These are phyloP conservation scores for Tetraselmis chui DNA, from an alignment of 139 green algal genomes.

Conservation along the genomic window DNA sequence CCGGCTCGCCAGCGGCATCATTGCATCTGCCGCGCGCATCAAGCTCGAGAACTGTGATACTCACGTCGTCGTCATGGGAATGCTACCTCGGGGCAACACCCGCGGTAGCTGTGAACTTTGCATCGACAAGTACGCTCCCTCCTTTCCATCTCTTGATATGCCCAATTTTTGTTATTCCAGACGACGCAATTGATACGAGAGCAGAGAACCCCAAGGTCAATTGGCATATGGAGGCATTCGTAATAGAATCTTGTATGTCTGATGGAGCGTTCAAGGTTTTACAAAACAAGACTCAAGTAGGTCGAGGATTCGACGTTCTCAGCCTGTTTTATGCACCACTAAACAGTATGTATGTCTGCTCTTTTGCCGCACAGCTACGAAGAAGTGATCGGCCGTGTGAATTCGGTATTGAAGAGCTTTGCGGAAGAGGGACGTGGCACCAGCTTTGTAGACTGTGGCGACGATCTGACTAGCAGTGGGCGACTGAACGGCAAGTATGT, in stretches of 20 bases:
- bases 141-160: too few relatives aligned
- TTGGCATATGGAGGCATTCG: too few relatives aligned
- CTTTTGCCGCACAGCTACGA: not conserved
- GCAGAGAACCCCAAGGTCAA: too few relatives aligned
- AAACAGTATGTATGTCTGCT: not conserved
- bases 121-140: not conserved
- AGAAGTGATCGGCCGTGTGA: not conserved
- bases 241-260: too few relatives aligned
- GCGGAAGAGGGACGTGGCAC: not conserved
- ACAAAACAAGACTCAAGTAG: too few relatives aligned
- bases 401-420: not conserved
- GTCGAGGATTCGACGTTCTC: too few relatives aligned
- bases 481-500: not conserved
- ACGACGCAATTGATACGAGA: too few relatives aligned
- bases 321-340: too few relatives aligned
- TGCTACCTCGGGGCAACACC: not conserved
- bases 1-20: not conserved
- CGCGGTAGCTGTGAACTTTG: not conserved
- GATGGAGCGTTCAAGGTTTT: too few relatives aligned
- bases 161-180: too few relatives aligned
- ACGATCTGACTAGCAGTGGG: not conserved
- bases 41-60: not conserved
- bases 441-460: not conserved
- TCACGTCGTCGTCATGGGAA: not conserved
- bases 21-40: not conserved